Evolutionary conservation across 768 basidiomycete species (phyloP), one percentile per base, ranked within the genome.

Genomic region (Boletus eberwhitei): DNA sequence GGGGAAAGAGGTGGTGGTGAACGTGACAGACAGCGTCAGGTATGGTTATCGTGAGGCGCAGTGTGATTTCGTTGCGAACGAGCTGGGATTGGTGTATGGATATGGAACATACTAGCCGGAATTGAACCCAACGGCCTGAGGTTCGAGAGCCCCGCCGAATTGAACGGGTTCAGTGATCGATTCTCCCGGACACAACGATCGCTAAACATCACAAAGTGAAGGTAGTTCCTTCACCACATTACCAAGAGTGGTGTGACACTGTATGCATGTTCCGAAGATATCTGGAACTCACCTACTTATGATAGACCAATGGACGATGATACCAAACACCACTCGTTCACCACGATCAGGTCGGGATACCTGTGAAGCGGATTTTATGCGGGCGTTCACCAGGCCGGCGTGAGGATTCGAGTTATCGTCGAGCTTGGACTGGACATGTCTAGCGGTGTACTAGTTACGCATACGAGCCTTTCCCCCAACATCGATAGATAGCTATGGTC

Each of bases 71-170:
- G 19, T 61, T 14, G 36, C 9, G 29, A 52, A 35, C n/a, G 39
- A 61, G 31, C 34, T 31, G n/a, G 17, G 59, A 17, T 45, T 64
- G 29, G 47, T 54, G 17, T 59, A 40, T 42, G 55, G 53, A 14
- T 16, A 52, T 26, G 39, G 39, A 7, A 17, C 9, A 16, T 53
- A 53, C 19, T 54, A 16, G 48, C 6, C 13, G 8, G 9, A 31
- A n/a, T 7, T 6, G 2, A 31, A 45, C 11, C 29, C 29, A 29
- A 29, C 29, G 4, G 1, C 6, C 19, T 19, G 11, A 2, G 24
- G 29, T 29, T 29, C 2, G 5, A 11, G 17, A 2, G 5, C 13
- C 7, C 17, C 4, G 8, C 16, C 16, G 41, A 22, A 14, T 14
- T 22, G 11, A 17, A 22, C 21, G 13, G 14, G 21, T 39, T 39